phyloP scores from a whole-genome alignment of 768 basidiomycete genomes.

The Suillus subalutaceus region DNA sequence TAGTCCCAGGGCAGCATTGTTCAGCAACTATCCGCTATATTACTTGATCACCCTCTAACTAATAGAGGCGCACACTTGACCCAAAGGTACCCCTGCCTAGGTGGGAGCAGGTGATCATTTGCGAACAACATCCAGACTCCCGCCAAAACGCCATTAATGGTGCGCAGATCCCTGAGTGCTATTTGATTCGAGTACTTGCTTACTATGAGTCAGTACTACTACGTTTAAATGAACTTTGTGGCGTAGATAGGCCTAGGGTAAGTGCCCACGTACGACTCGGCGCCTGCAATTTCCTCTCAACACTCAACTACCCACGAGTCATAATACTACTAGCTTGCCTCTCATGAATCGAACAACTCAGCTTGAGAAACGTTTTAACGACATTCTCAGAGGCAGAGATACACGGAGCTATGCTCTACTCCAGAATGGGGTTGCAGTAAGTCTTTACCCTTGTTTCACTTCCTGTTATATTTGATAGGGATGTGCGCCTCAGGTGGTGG shows the following conservation, averaged over 20 bases:
- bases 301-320: background rate
- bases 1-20: too few species aligned
- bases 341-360: constrained; percentile 27
- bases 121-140: background rate
- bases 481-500: constrained; percentile 5
- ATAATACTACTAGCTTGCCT: background rate
- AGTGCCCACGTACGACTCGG: background rate
- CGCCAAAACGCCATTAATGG: background rate
- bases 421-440: background rate
- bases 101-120: background rate
- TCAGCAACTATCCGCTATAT: too few species aligned
- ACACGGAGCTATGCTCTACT: constrained; percentile 20
- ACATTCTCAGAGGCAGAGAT: constrained; percentile 35
- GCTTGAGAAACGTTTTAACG: constrained; percentile 39
- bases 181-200: background rate
- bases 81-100: too few species aligned
- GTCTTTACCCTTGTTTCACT: background rate
- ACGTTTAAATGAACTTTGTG: background rate
- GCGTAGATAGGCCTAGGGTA: too few species aligned
- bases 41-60: too few species aligned
- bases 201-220: background rate
- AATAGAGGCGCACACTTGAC: too few species aligned
- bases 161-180: background rate
- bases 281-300: background rate
- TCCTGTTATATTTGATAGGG: background rate